These are phyloP conservation scores for Diacronema lutheri DNA, from an alignment of 78 protist genomes.

Conservation along the genomic window DNA sequence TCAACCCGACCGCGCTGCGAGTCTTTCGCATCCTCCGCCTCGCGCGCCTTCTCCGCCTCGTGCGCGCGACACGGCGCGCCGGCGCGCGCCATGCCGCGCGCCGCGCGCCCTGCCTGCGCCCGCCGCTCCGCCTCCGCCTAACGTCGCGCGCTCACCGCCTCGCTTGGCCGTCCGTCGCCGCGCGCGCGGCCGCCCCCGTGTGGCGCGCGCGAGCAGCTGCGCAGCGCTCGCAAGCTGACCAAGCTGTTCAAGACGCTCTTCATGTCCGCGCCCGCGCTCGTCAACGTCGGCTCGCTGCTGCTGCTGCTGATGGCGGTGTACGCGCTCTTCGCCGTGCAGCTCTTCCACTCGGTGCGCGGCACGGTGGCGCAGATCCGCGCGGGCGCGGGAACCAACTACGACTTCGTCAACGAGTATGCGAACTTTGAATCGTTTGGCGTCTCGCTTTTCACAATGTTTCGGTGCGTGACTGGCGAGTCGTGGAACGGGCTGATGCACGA, in stretches of 20 bases:
- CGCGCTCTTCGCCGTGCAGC: slow-evolving; percentile 35
- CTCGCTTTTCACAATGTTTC: slow-evolving; percentile 27
- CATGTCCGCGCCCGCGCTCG: slow-evolving; percentile 9
- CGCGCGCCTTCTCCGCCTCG: too few species aligned
- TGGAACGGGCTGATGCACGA: slow-evolving; percentile 44
- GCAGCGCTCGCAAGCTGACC: not conserved
- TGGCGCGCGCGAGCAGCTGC: too few species aligned
- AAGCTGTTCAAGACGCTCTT: not conserved
- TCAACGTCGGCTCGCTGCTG: slow-evolving; percentile 33
- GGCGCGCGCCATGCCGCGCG: too few species aligned
- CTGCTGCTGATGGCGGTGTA: slow-evolving; percentile 28
- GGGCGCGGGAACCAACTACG: not conserved
- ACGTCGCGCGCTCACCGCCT: too few species aligned
- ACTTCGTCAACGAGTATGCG: not conserved
- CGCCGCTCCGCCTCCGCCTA: too few species aligned
- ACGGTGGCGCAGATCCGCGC: not conserved
- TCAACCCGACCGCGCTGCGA: too few species aligned
- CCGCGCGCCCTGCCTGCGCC: too few species aligned
- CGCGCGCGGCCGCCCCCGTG: too few species aligned
- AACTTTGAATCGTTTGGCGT: slow-evolving; percentile 36
- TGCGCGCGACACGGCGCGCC: too few species aligned
- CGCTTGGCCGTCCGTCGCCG: too few species aligned
- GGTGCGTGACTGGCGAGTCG: slow-evolving; percentile 31
- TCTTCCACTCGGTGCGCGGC: slow-evolving; percentile 12
- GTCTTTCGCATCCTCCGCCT: too few species aligned